These are phyloP conservation scores for Oxyria digyna DNA, from an alignment of 148 eudicot species.

Conservation along the genomic window DNA sequence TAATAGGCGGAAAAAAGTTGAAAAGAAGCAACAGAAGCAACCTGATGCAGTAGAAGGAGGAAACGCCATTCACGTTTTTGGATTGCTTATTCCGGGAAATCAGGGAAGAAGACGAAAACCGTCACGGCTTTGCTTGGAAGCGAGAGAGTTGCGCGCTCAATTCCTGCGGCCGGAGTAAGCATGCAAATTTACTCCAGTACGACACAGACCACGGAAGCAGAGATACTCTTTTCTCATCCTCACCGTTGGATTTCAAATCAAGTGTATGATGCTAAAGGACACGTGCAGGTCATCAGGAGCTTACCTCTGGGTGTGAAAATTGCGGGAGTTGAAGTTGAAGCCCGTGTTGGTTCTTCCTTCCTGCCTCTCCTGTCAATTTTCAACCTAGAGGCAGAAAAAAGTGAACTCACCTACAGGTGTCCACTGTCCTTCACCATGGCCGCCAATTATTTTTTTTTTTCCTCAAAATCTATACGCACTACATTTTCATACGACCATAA, in stretches of 20 bases:
- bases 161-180: background rate
- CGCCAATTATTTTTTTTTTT: too few species aligned
- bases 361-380: background rate
- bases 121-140: slow-evolving; percentile 4
- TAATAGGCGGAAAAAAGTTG: background rate
- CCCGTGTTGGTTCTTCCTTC: background rate
- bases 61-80: background rate
- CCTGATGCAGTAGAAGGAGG: background rate
- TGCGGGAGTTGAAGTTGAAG: background rate
- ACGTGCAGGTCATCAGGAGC: background rate
- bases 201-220: background rate
- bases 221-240: background rate
- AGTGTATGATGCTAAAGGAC: background rate
- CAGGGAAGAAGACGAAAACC: background rate
- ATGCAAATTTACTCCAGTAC: slow-evolving; percentile 1
- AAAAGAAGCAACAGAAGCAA: background rate
- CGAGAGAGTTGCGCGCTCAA: background rate
- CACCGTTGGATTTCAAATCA: background rate
- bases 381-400: background rate
- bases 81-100: background rate
- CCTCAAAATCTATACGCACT: too few species aligned
- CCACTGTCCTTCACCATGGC: too few species aligned
- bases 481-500: too few species aligned
- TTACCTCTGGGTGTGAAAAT: background rate
- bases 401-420: background rate